phyloP scores from a whole-genome alignment of 2,329 filamentous ascomycete species.

The Colletotrichum sp. region DNA sequence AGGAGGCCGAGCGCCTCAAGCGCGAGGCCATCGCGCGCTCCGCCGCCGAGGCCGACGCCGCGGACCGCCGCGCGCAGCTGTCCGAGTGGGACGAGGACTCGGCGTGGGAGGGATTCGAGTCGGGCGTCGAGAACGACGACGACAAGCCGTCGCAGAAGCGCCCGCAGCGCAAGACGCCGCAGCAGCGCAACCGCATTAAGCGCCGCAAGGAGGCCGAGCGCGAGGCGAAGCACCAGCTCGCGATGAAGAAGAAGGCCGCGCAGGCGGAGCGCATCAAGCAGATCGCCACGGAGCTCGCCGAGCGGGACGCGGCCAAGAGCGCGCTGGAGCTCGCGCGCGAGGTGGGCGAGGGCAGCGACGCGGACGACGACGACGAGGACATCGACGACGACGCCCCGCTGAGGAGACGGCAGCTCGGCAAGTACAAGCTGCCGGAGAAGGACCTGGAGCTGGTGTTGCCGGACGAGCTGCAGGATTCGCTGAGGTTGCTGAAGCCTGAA shows the following conservation, averaged over 20 bases:
- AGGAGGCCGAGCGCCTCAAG: slow-evolving; percentile 70
- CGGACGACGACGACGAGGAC: slow-evolving; percentile 53
- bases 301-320: slow-evolving; percentile 54
- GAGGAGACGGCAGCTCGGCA: slow-evolving; percentile 76
- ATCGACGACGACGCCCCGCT: slow-evolving; percentile 69
- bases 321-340: slow-evolving; percentile 43
- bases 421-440: slow-evolving; percentile 76
- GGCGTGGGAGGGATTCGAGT: slow-evolving; percentile 90
- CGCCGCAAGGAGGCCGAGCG: slow-evolving; percentile 87
- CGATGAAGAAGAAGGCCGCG: slow-evolving; percentile 74
- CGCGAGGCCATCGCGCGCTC: slow-evolving; percentile 72
- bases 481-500: slow-evolving; percentile 87
- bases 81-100: slow-evolving; percentile 86
- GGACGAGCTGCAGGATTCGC: slow-evolving; percentile 82
- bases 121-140: slow-evolving; percentile 77
- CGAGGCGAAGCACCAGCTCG: slow-evolving; percentile 74
- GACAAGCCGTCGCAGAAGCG: slow-evolving; percentile 61
- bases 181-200: slow-evolving; percentile 87
- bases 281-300: slow-evolving; percentile 67
- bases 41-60: slow-evolving; percentile 76
- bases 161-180: slow-evolving; percentile 83
- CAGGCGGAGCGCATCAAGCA: slow-evolving; percentile 76
- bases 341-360: slow-evolving; percentile 35
- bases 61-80: slow-evolving; percentile 68
- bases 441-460: slow-evolving; percentile 81